Conservation (phyloP, 352 stramenopile species). For the Globisporangium emineosum region DNA sequence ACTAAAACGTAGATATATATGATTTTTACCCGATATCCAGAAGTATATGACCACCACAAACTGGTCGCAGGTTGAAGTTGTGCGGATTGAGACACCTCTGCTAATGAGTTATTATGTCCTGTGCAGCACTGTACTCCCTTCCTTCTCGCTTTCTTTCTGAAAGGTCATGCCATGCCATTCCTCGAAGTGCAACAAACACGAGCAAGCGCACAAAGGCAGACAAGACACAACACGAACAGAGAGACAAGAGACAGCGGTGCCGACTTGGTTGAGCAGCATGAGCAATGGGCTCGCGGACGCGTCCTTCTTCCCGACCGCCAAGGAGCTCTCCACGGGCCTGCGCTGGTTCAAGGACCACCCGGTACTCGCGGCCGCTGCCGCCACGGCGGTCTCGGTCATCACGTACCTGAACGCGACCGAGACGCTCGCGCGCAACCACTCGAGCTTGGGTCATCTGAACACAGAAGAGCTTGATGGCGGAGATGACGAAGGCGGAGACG, state of each 20-base stretch:
- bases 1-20: neutral
- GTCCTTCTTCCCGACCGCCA: conserved; percentile 84
- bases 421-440: conserved; percentile 24
- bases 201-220: neutral
- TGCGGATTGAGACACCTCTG: neutral
- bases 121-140: neutral
- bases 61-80: conserved; percentile 13
- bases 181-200: neutral
- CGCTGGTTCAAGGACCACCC: conserved; percentile 88
- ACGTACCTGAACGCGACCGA: conserved; percentile 70
- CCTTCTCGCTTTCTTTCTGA: neutral
- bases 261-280: no score
- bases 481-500: neutral
- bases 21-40: neutral
- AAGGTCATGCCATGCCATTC: conserved; percentile 5
- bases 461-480: conserved; percentile 15
- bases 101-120: neutral
- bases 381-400: conserved; percentile 80
- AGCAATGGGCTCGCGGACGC: conserved; percentile 38
- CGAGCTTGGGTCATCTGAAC: conserved; percentile 13
- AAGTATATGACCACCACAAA: neutral
- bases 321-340: conserved; percentile 78
- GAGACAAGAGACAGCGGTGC: no score
- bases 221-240: neutral
- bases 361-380: conserved; percentile 69